Evolutionary conservation across 2,329 filamentous ascomycete genomes (phyloP), one percentile per base, ranked within the genome.

Genomic region (Aplosporella prunicola): DNA sequence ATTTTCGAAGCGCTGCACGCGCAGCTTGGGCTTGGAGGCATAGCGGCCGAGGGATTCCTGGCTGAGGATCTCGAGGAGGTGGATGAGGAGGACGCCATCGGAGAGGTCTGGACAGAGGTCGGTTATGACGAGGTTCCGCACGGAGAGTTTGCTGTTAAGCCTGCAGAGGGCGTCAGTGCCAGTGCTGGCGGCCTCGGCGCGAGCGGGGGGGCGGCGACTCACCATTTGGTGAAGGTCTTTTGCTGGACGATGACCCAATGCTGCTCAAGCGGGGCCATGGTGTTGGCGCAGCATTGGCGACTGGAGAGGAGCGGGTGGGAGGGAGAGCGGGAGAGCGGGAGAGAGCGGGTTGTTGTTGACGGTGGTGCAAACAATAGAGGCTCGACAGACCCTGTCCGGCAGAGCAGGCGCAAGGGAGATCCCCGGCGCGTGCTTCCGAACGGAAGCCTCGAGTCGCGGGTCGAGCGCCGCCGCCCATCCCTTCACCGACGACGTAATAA

Each of bases 191-290:
- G 13, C 13, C 20, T 26, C 32, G 32, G 44, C 22, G 33, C 30
- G 20, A 29, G 30, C 37, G 41, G 29, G 39, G 34, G 39, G 27
- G 22, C 16, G 25, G 30, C 10, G 18, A 56, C 65, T 52, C 55
- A 84, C 82, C 91, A 98, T 84, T 96, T 98, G 42, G 88, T 94
- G 64, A 98, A 98, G 18, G 91, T 98, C 74, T 96, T 98, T 63
- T 96, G 82, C 69, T 96, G 89, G 64, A 94, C 87, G 56, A 71
- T 74, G 52, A 78, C 68, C 74, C 74, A 78, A 62, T 74, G 71
- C 65, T 76, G 72, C 61, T 79, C 74, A 54, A 68, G 63, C 50
- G 66, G 63, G 44, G 61, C 60, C 60, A 63, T 63, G 20, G 53
- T 30, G 27, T 20, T 16, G 35, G 27, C 32, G 26, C 38, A 9